phyloP scores from a whole-genome alignment of 345 rosid species.

The Viola odorata region DNA sequence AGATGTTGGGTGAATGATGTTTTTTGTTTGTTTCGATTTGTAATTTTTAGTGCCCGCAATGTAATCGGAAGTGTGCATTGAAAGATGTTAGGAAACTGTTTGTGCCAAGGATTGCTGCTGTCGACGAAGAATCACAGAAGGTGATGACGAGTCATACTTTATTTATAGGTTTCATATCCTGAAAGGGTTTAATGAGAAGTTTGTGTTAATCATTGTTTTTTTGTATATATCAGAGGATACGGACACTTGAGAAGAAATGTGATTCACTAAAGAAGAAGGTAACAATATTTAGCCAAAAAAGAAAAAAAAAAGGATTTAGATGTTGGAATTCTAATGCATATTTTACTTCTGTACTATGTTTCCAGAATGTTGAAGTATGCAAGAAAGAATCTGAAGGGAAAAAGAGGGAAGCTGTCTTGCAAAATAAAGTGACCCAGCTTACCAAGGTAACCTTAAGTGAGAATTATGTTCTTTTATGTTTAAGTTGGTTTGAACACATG shows the following conservation, averaged over 20 bases:
- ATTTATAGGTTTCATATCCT: neutral
- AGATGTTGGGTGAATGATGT: neutral
- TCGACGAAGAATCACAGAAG: conserved; percentile 71
- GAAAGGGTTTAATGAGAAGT: neutral
- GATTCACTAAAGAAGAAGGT: conserved; percentile 60
- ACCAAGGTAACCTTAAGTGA: conserved; percentile 35
- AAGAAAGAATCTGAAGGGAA: conserved; percentile 51
- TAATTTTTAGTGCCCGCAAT: conserved; percentile 71
- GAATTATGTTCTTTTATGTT: neutral
- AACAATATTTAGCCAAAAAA: neutral
- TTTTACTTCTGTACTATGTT: conserved; percentile 6
- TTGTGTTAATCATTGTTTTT: conserved; percentile 1
- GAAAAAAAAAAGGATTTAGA: neutral
- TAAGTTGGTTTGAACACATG: too few relatives aligned
- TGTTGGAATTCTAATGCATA: neutral
- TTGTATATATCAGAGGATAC: conserved; percentile 46
- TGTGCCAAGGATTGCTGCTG: conserved; percentile 65
- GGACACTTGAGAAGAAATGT: conserved; percentile 55
- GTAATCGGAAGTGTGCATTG: conserved; percentile 49
- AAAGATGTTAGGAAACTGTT: conserved; percentile 67
- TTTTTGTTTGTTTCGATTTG: neutral
- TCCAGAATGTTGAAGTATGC: conserved; percentile 38
- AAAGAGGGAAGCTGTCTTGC: conserved; percentile 43
- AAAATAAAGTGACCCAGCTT: conserved; percentile 36
- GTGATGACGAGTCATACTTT: conserved; percentile 20